A percentile compares a stretch with the other conserved stretches of the same genome.
Conservation (phyloP, 2,329 filamentous ascomycete species). For the Blastomyces silverae region DNA sequence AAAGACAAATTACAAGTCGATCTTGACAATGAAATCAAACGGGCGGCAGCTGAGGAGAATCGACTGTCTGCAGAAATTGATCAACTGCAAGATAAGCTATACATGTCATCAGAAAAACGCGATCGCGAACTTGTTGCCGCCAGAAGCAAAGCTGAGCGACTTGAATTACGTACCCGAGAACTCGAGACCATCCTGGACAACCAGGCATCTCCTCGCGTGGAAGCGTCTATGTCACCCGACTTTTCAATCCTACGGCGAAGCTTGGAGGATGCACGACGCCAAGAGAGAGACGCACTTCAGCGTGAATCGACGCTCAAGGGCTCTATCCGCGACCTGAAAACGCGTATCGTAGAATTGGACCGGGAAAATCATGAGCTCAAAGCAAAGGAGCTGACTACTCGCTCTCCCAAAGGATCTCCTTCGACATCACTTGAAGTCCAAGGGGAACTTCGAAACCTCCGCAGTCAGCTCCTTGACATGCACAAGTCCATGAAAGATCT, state of each 20-base stretch:
- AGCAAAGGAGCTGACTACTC: conserved; percentile 46
- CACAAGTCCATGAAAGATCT: conserved; percentile 56
- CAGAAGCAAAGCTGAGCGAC: conserved; percentile 57
- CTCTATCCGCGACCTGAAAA: conserved; percentile 56
- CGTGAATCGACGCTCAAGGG: conserved; percentile 61
- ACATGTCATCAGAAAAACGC: conserved; percentile 34
- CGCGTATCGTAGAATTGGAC: conserved; percentile 60
- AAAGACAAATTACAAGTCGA: conserved; percentile 56
- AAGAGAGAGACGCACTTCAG: conserved; percentile 58
- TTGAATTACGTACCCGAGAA: conserved; percentile 52
- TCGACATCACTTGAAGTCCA: conserved; percentile 41
- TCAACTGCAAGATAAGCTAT: conserved; percentile 49
- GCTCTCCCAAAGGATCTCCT: conserved; percentile 49
- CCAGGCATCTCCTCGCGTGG: conserved; percentile 34
- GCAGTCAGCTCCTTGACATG: conserved; percentile 55
- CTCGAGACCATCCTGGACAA: conserved; percentile 50
- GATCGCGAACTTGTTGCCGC: conserved; percentile 47
- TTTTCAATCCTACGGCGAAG: conserved; percentile 57
- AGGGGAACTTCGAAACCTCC: conserved; percentile 53
- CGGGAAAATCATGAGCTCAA: conserved; percentile 58
- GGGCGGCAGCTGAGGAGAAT: conserved; percentile 59
- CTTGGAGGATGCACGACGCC: conserved; percentile 57
- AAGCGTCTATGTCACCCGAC: conserved; percentile 40
- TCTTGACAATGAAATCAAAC: conserved; percentile 59
- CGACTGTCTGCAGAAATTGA: conserved; percentile 48